Evolutionary conservation across 2,329 filamentous ascomycete genomes (phyloP).

Genomic region (Penicillium italicum): DNA sequence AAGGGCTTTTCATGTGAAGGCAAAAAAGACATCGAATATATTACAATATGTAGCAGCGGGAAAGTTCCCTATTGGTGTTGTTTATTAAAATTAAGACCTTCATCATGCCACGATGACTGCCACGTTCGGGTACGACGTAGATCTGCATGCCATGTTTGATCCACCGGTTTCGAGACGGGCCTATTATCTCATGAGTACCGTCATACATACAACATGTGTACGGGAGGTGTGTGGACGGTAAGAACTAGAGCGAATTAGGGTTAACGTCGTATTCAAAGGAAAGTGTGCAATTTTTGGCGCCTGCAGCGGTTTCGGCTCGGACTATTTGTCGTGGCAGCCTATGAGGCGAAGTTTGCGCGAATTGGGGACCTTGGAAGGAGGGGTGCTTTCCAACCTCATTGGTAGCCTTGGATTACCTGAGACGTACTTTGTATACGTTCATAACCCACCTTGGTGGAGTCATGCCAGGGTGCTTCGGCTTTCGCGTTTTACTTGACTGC

Average conservation of each 20-base stretch:
- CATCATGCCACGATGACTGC: conserved; percentile 5
- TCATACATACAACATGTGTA: conserved; percentile 2
- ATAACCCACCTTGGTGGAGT: conserved; percentile 9
- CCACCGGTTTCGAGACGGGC: conserved; percentile 18
- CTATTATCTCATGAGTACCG: conserved; percentile 17
- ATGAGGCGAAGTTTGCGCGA: conserved; percentile 15
- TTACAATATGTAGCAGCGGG: neutral
- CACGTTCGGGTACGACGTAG: conserved; percentile 4
- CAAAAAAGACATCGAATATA: neutral
- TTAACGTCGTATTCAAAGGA: neutral
- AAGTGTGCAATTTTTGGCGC: conserved; percentile 18
- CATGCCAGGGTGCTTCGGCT: neutral
- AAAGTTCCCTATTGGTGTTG: neutral
- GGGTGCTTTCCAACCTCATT: conserved; percentile 17
- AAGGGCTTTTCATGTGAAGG: neutral
- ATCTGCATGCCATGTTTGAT: conserved; percentile 8
- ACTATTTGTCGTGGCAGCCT: conserved; percentile 14
- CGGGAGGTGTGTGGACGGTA: neutral
- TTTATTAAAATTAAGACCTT: neutral
- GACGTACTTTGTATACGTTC: conserved; percentile 9
- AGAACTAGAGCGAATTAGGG: neutral
- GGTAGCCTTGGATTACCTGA: conserved; percentile 12
- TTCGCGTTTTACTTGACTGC: neutral
- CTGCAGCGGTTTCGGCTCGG: conserved; percentile 16
- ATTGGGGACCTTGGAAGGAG: conserved; percentile 25